Conservation (phyloP, 768 basidiomycete species). For the Lactarius vividus region DNA sequence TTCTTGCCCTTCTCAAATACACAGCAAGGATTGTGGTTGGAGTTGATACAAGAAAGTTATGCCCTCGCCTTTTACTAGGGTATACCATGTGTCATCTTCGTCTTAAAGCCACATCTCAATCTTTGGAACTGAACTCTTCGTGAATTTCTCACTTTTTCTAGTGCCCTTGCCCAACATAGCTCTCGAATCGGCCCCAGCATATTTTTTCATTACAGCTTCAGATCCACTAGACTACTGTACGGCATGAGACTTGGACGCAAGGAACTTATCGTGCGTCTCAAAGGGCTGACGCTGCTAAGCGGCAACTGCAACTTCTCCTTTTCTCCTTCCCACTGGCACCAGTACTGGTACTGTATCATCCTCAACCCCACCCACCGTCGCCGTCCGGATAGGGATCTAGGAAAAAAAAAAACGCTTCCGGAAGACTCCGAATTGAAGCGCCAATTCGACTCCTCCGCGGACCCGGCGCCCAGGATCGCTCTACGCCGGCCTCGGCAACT, state of each 20-base stretch:
- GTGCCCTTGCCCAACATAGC: no score
- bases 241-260: constrained; percentile 53
- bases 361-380: background rate
- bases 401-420: no score
- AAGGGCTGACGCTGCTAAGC: constrained; percentile 36
- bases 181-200: constrained; percentile 7
- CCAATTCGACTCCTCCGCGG: constrained; percentile 59
- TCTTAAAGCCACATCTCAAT: constrained; percentile 15
- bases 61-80: constrained; percentile 72
- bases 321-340: constrained; percentile 2
- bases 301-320: constrained; percentile 30
- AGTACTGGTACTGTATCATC: background rate
- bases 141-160: constrained; percentile 13
- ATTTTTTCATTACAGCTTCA: background rate
- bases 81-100: constrained; percentile 50
- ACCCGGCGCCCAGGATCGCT: constrained; percentile 82
- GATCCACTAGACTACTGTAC: constrained; percentile 38
- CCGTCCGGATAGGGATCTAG: constrained; percentile 15
- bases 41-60: constrained; percentile 37
- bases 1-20: background rate
- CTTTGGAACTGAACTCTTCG: constrained; percentile 27
- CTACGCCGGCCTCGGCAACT: constrained; percentile 91
- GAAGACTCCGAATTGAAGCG: constrained; percentile 34
- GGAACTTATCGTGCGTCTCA: constrained; percentile 65
- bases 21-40: constrained; percentile 3